phyloP scores from a whole-genome alignment of 345 rosid species.

The Eutrema heterophyllum region DNA sequence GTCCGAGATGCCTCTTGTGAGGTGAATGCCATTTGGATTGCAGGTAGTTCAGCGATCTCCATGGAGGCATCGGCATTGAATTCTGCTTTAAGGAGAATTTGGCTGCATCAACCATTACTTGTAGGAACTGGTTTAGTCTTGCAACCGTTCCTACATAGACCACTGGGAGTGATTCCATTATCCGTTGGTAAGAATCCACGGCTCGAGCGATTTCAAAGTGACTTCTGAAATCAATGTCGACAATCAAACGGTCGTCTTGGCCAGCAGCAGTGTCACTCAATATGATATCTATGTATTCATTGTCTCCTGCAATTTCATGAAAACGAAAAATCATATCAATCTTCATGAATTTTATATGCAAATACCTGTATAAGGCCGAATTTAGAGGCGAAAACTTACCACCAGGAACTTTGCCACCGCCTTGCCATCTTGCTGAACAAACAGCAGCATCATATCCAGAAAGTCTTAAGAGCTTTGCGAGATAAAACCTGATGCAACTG shows the following conservation, averaged over 20 bases:
- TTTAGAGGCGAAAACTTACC: conserved; percentile 39
- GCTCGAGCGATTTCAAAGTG: conserved; percentile 96
- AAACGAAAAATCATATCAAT: neutral
- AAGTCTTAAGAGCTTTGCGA: conserved; percentile 70
- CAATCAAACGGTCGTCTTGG: conserved; percentile 61
- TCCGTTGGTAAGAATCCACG: conserved; percentile 69
- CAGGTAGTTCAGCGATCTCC: conserved; percentile 86
- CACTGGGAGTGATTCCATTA: conserved; percentile 70
- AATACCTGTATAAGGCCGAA: neutral
- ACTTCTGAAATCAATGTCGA: conserved; percentile 84
- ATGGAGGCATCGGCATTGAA: conserved; percentile 95
- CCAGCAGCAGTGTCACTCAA: conserved; percentile 37
- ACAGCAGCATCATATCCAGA: conserved; percentile 86
- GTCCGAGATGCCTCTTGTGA: conserved; percentile 47
- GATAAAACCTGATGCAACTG: conserved; percentile 70
- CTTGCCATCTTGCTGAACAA: conserved; percentile 79
- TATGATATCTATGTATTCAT: conserved; percentile 78
- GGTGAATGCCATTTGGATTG: conserved; percentile 84
- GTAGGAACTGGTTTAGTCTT: conserved; percentile 66
- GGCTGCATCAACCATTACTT: conserved; percentile 87
- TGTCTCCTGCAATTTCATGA: conserved; percentile 56
- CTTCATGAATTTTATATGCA: neutral
- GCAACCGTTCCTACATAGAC: conserved; percentile 67
- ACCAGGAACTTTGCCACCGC: conserved; percentile 82
- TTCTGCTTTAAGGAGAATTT: conserved; percentile 79